A percentile compares a stretch with the other conserved stretches of the same genome.
Conservation (phyloP, 768 basidiomycete species). For the Naganishia onofrii region DNA sequence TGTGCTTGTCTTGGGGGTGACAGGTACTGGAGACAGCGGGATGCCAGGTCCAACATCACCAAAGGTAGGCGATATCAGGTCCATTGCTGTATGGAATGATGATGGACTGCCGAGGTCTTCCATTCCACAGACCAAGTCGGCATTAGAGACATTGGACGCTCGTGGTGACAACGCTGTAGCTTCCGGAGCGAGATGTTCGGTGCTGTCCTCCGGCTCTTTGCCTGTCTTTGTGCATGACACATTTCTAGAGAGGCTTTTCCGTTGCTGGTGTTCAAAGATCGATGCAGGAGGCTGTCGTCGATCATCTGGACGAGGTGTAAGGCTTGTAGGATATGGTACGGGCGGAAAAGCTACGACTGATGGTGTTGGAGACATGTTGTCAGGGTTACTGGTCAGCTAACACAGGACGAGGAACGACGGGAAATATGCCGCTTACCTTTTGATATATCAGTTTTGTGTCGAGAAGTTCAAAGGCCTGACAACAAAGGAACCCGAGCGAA, state of each 20-base stretch:
- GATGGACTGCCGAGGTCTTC: background rate
- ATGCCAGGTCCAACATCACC: background rate
- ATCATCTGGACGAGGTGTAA: background rate
- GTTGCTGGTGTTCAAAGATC: background rate
- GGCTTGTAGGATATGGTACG: background rate
- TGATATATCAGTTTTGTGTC: too few relatives aligned
- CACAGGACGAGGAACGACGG: background rate
- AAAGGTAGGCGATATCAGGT: background rate
- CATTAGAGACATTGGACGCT: background rate
- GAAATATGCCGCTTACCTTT: background rate
- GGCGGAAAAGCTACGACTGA: background rate
- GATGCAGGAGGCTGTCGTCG: background rate
- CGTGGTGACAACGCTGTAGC: background rate
- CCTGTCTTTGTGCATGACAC: background rate
- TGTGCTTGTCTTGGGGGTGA: conserved; percentile 13
- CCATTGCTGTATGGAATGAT: background rate
- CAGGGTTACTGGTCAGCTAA: background rate
- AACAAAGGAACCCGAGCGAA: background rate
- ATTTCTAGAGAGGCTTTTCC: background rate
- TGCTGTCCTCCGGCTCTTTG: background rate
- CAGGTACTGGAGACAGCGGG: background rate
- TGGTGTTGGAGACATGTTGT: background rate
- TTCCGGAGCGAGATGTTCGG: background rate
- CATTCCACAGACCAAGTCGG: background rate
- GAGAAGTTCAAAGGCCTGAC: background rate